These are phyloP conservation scores for Fusarium scirpi DNA, from an alignment of 2,329 filamentous ascomycete genomes.

Conservation along the genomic window DNA sequence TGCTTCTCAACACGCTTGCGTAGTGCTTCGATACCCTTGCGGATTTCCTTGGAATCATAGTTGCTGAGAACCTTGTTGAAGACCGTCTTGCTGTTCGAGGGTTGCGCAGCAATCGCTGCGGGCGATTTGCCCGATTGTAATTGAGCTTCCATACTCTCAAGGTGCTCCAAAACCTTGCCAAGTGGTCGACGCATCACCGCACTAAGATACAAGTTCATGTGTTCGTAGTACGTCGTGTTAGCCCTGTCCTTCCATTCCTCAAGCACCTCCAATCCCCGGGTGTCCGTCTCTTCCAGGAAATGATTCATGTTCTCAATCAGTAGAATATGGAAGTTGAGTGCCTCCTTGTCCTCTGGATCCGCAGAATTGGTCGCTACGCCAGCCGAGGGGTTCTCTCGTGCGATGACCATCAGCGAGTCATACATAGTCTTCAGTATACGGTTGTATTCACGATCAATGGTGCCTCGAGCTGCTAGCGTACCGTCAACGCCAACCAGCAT, in stretches of 20 bases:
- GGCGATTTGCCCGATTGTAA: slow-evolving; percentile 70
- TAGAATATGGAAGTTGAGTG: slow-evolving; percentile 95
- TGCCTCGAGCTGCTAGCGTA: slow-evolving; percentile 74
- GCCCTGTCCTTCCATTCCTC: slow-evolving; percentile 87
- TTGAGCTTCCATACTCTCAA: slow-evolving; percentile 87
- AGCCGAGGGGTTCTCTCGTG: slow-evolving; percentile 72
- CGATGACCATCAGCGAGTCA: slow-evolving; percentile 95
- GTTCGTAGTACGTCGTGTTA: slow-evolving; percentile 81
- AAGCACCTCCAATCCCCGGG: slow-evolving; percentile 78
- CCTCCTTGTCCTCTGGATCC: slow-evolving; percentile 90
- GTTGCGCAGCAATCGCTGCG: slow-evolving; percentile 77
- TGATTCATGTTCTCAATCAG: slow-evolving; percentile 99
- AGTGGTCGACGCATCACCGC: slow-evolving; percentile 90
- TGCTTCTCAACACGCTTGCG: slow-evolving; percentile 96
- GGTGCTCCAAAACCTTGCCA: slow-evolving; percentile 89
- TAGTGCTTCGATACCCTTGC: slow-evolving; percentile 89
- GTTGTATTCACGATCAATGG: slow-evolving; percentile 87
- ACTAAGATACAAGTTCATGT: slow-evolving; percentile 87
- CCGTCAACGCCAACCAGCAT: slow-evolving; percentile 74
- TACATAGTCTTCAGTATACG: slow-evolving; percentile 96
- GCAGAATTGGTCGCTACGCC: slow-evolving; percentile 58
- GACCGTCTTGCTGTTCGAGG: slow-evolving; percentile 82
- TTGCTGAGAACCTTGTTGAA: slow-evolving; percentile 88
- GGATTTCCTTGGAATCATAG: slow-evolving; percentile 86
- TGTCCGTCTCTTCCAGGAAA: slow-evolving; percentile 91